Evolutionary conservation across 2,329 filamentous ascomycete genomes (phyloP), one percentile per base, ranked within the genome.

Genomic region (Keithomyces neogunnii): DNA sequence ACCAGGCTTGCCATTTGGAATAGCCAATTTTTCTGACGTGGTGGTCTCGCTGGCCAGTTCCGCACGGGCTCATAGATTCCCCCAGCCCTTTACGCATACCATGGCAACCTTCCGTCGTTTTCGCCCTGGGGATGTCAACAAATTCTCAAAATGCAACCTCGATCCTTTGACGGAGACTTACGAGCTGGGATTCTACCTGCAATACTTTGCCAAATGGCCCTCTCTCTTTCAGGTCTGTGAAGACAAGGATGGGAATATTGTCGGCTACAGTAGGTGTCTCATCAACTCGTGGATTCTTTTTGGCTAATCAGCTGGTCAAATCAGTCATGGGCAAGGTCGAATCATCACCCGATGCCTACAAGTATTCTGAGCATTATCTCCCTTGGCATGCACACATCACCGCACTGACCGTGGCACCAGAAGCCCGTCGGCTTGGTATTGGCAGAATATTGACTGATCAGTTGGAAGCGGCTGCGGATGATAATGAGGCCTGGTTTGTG

Each of bases 351-450:
- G 76, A 88, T 44, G 82, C 84, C 49, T 81, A 87, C 66, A 78
- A 82, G 53, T 83, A 83, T 62, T 93, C 89, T 47, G 78, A 85
- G 62, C 90, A 96, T 72, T 95, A 95, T 72, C 85, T 96, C n/a
- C 92, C 92, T n/a, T 97, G 90, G 89, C 93, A 99, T 72, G 92
- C 90, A 26, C 93, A 99, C 70, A 95, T 99, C 65, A 99, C 93
- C 4, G 93, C 92, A 36, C 77, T 99, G 48, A 97, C 93, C 0
- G 89, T 99, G 26, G 86, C 92, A 0, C 93, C 93, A 0, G 82
- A 86, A 51, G 89, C 89, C 47, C 85, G 93, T 31, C 82, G 93
- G 43, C 78, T 93, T 13, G 92, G 93, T 13, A 87, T 96, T 60
- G 93, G 92, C 48, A 89, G 86, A 53, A 85, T 86, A 45, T 77